A percentile compares a stretch with the other conserved stretches of the same genome.
These are phyloP conservation scores for Pleurotus salmoneostramineus DNA, from an alignment of 768 basidiomycete species.

Conservation along the genomic window DNA sequence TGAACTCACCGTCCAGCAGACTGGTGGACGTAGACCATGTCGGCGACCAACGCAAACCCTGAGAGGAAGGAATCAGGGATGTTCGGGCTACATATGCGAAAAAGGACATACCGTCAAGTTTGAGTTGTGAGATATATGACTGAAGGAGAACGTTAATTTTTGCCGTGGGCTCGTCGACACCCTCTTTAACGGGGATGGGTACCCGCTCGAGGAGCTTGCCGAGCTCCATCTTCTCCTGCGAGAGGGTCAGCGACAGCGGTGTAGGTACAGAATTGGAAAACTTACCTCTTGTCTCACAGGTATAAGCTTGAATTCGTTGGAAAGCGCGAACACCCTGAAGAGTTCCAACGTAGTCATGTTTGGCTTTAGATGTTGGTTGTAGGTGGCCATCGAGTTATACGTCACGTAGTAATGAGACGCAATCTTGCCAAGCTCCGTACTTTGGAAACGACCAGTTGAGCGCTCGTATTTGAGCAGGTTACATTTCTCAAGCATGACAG, in stretches of 20 bases:
- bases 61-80: background rate
- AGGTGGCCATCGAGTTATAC: constrained; percentile 92
- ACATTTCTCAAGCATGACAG: constrained; percentile 90
- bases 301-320: constrained; percentile 92
- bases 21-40: constrained; percentile 97
- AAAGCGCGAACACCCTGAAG: constrained; percentile 92
- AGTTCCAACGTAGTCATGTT: constrained; percentile 88
- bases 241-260: constrained; percentile 13
- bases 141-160: constrained; percentile 97
- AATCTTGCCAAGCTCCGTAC: constrained; percentile 90
- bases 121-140: constrained; percentile 90
- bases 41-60: constrained; percentile 39
- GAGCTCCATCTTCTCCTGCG: constrained; percentile 80
- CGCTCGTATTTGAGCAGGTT: constrained; percentile 94
- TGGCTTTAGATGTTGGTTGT: constrained; percentile 89
- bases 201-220: constrained; percentile 89
- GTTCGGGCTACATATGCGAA: background rate
- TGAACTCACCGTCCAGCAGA: constrained; percentile 79
- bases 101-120: constrained; percentile 67
- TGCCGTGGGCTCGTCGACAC: constrained; percentile 92
- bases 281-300: constrained; percentile 70
- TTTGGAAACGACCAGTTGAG: constrained; percentile 81
- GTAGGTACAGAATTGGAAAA: background rate
- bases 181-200: constrained; percentile 95
- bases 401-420: constrained; percentile 96